phyloP scores from a whole-genome alignment of 352 stramenopile genomes.

The Phytopythium montanum region DNA sequence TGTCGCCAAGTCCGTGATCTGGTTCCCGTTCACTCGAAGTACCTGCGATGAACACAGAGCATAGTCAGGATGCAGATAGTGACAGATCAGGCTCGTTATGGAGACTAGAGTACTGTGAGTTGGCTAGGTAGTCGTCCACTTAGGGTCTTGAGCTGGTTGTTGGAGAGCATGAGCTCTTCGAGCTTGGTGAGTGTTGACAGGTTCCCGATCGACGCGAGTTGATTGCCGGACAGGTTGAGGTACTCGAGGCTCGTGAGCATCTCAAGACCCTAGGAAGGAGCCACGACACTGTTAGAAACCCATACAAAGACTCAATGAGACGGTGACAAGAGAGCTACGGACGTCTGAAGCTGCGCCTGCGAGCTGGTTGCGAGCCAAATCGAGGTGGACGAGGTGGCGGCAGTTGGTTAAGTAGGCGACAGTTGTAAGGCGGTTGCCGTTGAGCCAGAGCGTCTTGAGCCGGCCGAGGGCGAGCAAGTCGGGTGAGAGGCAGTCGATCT shows the following conservation, averaged over 20 bases:
- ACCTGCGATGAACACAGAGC: slow-evolving; percentile 18
- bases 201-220: slow-evolving; percentile 48
- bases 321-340: background rate
- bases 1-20: slow-evolving; percentile 37
- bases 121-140: slow-evolving; percentile 47
- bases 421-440: slow-evolving; percentile 51
- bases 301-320: background rate
- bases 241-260: slow-evolving; percentile 48
- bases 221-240: slow-evolving; percentile 64
- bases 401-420: slow-evolving; percentile 52
- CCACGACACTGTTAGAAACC: background rate
- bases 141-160: slow-evolving; percentile 54
- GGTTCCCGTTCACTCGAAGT: slow-evolving; percentile 47
- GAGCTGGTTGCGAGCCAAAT: slow-evolving; percentile 64
- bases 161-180: slow-evolving; percentile 64
- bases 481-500: slow-evolving; percentile 50
- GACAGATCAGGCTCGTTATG: background rate
- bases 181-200: slow-evolving; percentile 64
- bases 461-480: slow-evolving; percentile 62
- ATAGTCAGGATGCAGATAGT: background rate
- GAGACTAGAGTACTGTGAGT: slow-evolving; percentile 13
- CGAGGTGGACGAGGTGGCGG: slow-evolving; percentile 55
- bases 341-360: slow-evolving; percentile 39
- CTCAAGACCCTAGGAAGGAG: slow-evolving; percentile 40
- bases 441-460: slow-evolving; percentile 70